phyloP scores from a whole-genome alignment of 169 alveolate species.

The Cardiosporidium cionae region DNA sequence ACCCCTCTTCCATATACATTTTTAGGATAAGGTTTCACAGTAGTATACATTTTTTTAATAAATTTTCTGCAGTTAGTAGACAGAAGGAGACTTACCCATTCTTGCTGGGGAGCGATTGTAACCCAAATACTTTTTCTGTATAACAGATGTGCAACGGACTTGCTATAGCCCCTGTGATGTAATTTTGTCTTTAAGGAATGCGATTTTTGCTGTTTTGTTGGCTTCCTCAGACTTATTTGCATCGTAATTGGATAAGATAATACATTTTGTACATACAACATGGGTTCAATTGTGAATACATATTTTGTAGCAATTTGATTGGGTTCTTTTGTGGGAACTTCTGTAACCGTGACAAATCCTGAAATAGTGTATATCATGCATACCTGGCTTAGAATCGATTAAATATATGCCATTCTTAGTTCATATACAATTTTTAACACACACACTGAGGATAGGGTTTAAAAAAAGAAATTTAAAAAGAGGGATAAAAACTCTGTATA shows the following conservation, averaged over 20 bases:
- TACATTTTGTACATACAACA: slow-evolving; percentile 44
- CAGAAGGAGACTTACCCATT: slow-evolving; percentile 19
- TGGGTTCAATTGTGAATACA: slow-evolving; percentile 47
- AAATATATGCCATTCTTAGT: too few relatives aligned
- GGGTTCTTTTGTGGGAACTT: slow-evolving; percentile 46
- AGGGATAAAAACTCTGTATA: too few relatives aligned
- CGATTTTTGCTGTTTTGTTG: slow-evolving; percentile 15
- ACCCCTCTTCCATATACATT: neutral
- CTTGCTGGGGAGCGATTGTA: slow-evolving; percentile 42
- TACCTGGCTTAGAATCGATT: too few relatives aligned
- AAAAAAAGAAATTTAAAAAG: too few relatives aligned
- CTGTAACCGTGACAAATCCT: slow-evolving; percentile 45
- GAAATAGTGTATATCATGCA: too few relatives aligned
- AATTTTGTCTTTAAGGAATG: slow-evolving; percentile 17
- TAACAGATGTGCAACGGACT: slow-evolving; percentile 37
- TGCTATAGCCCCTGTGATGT: slow-evolving; percentile 12
- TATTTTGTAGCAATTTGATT: slow-evolving; percentile 46
- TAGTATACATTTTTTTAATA: neutral
- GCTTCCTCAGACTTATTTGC: slow-evolving; percentile 34
- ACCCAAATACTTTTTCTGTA: slow-evolving; percentile 30
- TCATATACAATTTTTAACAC: too few relatives aligned
- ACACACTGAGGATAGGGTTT: too few relatives aligned
- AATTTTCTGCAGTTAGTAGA: neutral
- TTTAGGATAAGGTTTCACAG: neutral
- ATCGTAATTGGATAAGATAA: slow-evolving; percentile 52